phyloP scores from a whole-genome alignment of 148 eudicot species.

The Oxyria digyna region DNA sequence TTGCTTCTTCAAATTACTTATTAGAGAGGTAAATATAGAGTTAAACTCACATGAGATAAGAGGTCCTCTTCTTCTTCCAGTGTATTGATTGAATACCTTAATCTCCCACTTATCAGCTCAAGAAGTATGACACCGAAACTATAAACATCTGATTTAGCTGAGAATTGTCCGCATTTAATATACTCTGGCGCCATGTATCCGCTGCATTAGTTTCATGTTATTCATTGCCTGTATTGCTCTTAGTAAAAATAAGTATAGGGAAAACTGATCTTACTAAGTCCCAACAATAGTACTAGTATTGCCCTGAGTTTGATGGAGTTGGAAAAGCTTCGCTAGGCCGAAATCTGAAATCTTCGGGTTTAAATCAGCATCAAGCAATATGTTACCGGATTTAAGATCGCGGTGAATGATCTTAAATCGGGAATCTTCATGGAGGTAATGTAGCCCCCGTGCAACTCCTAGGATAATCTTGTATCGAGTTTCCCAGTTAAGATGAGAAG shows the following conservation, averaged over 20 bases:
- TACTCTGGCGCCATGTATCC: constrained; percentile 12
- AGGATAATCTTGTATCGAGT: background rate
- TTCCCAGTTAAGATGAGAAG: constrained; percentile 1
- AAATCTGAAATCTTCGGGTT: constrained; percentile 6
- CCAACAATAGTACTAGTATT: constrained; percentile 5
- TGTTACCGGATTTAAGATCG: constrained; percentile 8
- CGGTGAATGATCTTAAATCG: constrained; percentile 5
- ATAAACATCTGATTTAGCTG: constrained; percentile 5
- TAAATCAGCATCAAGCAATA: constrained; percentile 3
- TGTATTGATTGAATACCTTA: background rate
- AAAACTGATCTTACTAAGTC: constrained; percentile 4
- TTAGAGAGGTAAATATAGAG: background rate
- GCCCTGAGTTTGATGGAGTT: background rate
- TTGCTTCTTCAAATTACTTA: background rate
- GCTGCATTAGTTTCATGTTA: background rate
- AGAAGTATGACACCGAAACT: constrained; percentile 9
- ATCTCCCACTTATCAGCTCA: background rate
- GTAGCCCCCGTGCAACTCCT: constrained; percentile 4
- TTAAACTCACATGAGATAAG: background rate
- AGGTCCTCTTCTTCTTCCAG: constrained; percentile 3
- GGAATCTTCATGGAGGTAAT: constrained; percentile 10
- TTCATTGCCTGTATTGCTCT: background rate
- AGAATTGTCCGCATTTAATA: background rate
- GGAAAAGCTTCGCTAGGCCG: constrained; percentile 5
- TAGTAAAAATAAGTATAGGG: background rate